phyloP scores from a whole-genome alignment of 208 protist genomes.

The Trypanosoma lewisi region DNA sequence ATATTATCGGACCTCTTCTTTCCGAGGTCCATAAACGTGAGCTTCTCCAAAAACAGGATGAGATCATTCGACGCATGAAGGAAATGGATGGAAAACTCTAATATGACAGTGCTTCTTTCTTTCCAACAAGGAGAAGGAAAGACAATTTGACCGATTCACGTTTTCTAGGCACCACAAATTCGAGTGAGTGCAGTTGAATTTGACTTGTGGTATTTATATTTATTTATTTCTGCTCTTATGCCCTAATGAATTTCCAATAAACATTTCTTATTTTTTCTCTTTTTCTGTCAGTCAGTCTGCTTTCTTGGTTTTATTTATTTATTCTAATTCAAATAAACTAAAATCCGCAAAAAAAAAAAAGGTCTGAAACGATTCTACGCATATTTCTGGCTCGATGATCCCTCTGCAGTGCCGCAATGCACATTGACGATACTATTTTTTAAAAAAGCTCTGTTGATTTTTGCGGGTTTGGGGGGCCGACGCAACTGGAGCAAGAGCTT shows the following conservation, averaged over 20 bases:
- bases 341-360: no score
- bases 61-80: slow-evolving; percentile 73
- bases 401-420: slow-evolving; percentile 22
- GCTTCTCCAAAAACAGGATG: slow-evolving; percentile 41
- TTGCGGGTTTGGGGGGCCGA: slow-evolving; percentile 14
- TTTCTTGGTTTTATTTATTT: slow-evolving; percentile 1
- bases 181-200: neutral
- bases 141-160: neutral
- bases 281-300: no score
- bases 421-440: slow-evolving; percentile 1
- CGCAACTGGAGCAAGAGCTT: slow-evolving; percentile 1
- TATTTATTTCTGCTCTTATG: neutral
- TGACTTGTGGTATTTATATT: neutral
- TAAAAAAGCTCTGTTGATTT: slow-evolving; percentile 26
- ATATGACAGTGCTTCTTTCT: neutral
- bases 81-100: slow-evolving; percentile 37
- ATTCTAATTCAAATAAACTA: no score
- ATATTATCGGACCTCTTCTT: slow-evolving; percentile 20
- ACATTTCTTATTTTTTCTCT: neutral
- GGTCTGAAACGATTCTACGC: neutral
- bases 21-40: slow-evolving; percentile 29
- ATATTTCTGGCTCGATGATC: slow-evolving; percentile 6
- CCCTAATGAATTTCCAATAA: no score
- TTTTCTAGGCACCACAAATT: neutral
- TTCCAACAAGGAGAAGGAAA: neutral